A percentile compares a stretch with the other conserved stretches of the same genome.
Evolutionary conservation across 163 green algal species (phyloP).

Genomic region (Chlamydomonas reinhardtii): DNA sequence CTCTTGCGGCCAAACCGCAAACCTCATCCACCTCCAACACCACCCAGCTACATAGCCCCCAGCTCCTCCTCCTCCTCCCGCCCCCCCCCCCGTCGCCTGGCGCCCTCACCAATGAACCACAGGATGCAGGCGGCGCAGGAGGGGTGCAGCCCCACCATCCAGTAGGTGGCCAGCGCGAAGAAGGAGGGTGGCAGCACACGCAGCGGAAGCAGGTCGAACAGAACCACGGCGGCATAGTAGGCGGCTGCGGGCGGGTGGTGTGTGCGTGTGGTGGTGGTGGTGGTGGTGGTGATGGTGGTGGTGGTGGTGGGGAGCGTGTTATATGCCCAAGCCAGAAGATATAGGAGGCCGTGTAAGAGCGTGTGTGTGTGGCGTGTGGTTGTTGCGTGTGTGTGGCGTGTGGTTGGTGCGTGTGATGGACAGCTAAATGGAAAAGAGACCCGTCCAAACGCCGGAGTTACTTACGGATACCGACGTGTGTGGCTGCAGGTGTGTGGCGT

Average conservation of each 20-base stretch:
- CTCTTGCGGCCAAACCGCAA: no score
- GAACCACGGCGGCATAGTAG: slow-evolving; percentile 58
- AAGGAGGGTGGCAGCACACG: slow-evolving; percentile 73
- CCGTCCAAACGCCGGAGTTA: no score
- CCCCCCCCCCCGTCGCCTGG: not conserved
- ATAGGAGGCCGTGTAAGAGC: no score
- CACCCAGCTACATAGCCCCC: not conserved
- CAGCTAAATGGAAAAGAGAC: no score
- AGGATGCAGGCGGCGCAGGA: slow-evolving; percentile 60
- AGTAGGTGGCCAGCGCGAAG: slow-evolving; percentile 76
- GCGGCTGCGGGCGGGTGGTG: not conserved
- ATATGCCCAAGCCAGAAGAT: no score
- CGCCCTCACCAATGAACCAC: slow-evolving; percentile 65
- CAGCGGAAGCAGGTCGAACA: slow-evolving; percentile 80
- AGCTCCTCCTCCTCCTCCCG: not conserved
- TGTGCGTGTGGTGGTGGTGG: no score
- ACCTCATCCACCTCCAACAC: not conserved
- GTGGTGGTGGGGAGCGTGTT: not conserved
- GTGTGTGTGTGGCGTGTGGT: no score
- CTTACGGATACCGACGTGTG: no score
- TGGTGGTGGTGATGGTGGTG: not conserved
- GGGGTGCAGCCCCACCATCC: slow-evolving; percentile 71
- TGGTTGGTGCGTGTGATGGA: no score
- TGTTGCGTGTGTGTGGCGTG: no score
- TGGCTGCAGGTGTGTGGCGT: no score